Evolutionary conservation across 2,329 filamentous ascomycete species (phyloP), one percentile per base, ranked within the genome.

Genomic region (Periconia sp.): DNA sequence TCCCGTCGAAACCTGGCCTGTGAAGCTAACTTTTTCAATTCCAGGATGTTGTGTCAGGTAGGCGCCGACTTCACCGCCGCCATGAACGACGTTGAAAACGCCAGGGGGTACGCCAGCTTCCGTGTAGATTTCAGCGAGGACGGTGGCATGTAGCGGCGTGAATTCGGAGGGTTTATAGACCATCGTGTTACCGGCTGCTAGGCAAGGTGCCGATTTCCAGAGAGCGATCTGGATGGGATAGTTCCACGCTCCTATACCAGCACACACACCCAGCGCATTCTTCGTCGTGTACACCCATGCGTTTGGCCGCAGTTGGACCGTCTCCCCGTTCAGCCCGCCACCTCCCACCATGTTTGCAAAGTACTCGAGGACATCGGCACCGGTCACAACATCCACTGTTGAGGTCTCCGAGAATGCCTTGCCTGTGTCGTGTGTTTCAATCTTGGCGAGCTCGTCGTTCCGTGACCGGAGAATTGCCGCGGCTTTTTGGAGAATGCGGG

Each of bases 141-240:
- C 80, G 48, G 89, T 81, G 22, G 81, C 89, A 62, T 95, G 89
- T n/a, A 95, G 77, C 4, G 89, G 88, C 0, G 90, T 95, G 68
- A 88, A 87, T 74, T 95, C 90, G 54, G 87, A 92, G 6, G 89
- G 88, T 72, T 95, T 95, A 75, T 95, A 95, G 31, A 95, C 82
- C 87, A 95, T 92, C 63, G 86, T 89, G 72, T 95, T 95, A 15
- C 89, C 89, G 1, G 89, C 89, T 3, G 89, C 89, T 11, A 95
- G 78, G 58, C 89, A 94, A 0, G 90, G 88, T 0, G 87, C 89
- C 1, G 88, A 91, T 71, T 95, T 95, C 89, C 89, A 95, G 1
- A 95, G 77, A 7, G 89, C 89, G 21, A 95, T 95, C 69, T 95
- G 89, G 52, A 95, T 88, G 10, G 90, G 90, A 65, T 95, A 95